A percentile compares a stretch with the other conserved stretches of the same genome.
Conservation (phyloP, 345 rosid genomes). For the Eucalyptus shirleyi region DNA sequence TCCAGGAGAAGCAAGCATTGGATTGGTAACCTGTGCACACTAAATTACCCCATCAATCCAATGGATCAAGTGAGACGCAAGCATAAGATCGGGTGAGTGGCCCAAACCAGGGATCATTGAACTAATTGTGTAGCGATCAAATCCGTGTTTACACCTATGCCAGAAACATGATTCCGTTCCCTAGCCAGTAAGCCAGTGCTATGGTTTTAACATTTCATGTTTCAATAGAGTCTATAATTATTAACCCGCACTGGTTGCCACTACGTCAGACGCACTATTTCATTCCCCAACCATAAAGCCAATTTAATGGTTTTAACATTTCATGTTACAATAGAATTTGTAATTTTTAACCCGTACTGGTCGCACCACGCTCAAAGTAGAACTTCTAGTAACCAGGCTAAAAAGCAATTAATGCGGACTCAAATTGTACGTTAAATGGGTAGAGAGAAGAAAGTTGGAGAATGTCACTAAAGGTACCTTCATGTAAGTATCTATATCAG, state of each 20-base stretch:
- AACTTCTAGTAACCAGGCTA: background rate
- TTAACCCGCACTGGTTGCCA: background rate
- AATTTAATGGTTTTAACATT: background rate
- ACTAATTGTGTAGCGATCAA: background rate
- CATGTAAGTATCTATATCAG: conserved; percentile 28
- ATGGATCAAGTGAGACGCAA: background rate
- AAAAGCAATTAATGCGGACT: background rate
- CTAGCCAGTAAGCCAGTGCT: background rate
- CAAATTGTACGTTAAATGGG: background rate
- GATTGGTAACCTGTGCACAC: background rate
- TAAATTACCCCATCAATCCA: background rate
- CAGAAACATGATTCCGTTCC: background rate
- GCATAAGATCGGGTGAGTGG: background rate
- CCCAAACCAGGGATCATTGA: background rate
- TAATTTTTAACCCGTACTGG: background rate
- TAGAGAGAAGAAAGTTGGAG: background rate
- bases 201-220: background rate
- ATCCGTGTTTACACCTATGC: background rate
- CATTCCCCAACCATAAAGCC: background rate
- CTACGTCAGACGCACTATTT: background rate
- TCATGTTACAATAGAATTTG: background rate
- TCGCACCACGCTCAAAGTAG: background rate
- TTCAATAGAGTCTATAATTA: background rate
- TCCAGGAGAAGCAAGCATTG: background rate
- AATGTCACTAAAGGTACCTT: conserved; percentile 10